Evolutionary conservation across 2,329 filamentous ascomycete species (phyloP).

Genomic region (Capronia coronata): DNA sequence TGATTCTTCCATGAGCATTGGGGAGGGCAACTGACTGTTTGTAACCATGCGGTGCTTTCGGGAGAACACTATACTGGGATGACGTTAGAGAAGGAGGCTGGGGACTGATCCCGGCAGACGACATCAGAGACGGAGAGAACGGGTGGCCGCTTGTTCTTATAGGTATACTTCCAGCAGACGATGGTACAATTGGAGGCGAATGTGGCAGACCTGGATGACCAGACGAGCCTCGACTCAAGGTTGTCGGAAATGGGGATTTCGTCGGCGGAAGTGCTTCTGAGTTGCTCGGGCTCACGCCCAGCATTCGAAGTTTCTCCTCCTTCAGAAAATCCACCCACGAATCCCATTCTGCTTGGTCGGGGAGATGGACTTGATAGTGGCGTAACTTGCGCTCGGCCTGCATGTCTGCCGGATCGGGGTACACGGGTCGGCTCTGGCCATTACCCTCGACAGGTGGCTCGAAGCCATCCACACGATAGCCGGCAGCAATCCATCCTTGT

Average conservation of each 20-base stretch:
- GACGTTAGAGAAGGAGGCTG: slow-evolving; percentile 61
- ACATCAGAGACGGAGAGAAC: slow-evolving; percentile 55
- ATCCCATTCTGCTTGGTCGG: slow-evolving; percentile 56
- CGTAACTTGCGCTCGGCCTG: slow-evolving; percentile 33
- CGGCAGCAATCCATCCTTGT: slow-evolving; percentile 38
- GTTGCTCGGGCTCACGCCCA: slow-evolving; percentile 76
- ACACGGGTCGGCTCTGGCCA: slow-evolving; percentile 40
- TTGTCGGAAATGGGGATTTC: slow-evolving; percentile 58
- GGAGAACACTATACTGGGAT: slow-evolving; percentile 57
- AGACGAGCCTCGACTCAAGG: slow-evolving; percentile 62
- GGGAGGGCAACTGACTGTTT: slow-evolving; percentile 66
- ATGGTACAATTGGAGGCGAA: slow-evolving; percentile 74
- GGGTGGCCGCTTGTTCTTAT: slow-evolving; percentile 53
- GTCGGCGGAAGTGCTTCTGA: slow-evolving; percentile 57
- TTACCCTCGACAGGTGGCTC: slow-evolving; percentile 27
- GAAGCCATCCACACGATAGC: slow-evolving; percentile 40
- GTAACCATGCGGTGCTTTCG: slow-evolving; percentile 54
- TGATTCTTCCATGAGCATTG: slow-evolving; percentile 51
- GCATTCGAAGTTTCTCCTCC: slow-evolving; percentile 84
- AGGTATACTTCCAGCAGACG: slow-evolving; percentile 68
- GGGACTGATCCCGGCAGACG: slow-evolving; percentile 58
- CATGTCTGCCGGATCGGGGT: slow-evolving; percentile 38
- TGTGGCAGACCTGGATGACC: slow-evolving; percentile 72
- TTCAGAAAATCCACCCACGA: slow-evolving; percentile 74
- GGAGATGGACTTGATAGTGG: slow-evolving; percentile 37